Evolutionary conservation across 2,329 filamentous ascomycete genomes (phyloP).

Genomic region (Paramyrothecium sp.): DNA sequence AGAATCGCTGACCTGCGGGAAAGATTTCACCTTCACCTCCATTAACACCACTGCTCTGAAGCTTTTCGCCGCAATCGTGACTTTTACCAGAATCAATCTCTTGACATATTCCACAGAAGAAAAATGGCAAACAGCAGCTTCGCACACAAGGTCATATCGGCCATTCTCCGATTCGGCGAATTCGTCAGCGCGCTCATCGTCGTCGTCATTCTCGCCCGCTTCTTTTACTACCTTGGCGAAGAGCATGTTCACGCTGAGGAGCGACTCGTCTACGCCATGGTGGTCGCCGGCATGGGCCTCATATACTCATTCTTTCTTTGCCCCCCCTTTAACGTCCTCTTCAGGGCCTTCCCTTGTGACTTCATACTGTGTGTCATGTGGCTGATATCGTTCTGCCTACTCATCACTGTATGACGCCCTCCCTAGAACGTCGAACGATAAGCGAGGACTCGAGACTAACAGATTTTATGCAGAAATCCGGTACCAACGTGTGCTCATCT

Average conservation of each 20-base stretch:
- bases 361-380: conserved; percentile 16
- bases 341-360: conserved; percentile 15
- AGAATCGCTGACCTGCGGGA: not conserved
- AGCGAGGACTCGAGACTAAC: not conserved
- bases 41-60: too few species aligned
- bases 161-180: conserved; percentile 9
- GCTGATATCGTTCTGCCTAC: conserved; percentile 16
- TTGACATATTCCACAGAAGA: not conserved
- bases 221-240: conserved; percentile 7
- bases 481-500: not conserved
- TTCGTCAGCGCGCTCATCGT: conserved; percentile 12
- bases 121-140: conserved; percentile 3
- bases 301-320: conserved; percentile 14
- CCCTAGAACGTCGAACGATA: not conserved
- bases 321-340: conserved; percentile 9
- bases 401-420: conserved; percentile 9
- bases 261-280: conserved; percentile 14
- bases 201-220: conserved; percentile 11
- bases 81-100: too few species aligned
- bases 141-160: conserved; percentile 9
- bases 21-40: too few species aligned
- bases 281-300: conserved; percentile 17
- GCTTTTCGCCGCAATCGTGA: too few species aligned
- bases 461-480: not conserved
- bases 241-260: conserved; percentile 4